Evolutionary conservation across 345 rosid genomes (phyloP), one percentile per base, ranked within the genome.

Genomic region (Gossypium turneri): DNA sequence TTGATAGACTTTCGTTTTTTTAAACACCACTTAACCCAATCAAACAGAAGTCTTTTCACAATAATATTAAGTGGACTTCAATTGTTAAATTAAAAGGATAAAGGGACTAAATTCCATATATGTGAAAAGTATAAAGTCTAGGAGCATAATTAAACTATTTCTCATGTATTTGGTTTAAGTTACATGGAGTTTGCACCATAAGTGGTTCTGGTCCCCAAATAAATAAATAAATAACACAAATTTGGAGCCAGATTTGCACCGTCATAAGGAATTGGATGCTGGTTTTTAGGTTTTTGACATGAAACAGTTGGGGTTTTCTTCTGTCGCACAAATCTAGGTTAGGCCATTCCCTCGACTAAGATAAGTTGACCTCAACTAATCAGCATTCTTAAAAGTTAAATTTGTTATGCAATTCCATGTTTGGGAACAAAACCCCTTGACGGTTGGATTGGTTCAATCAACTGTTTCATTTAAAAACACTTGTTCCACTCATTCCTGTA

Each of bases 361-460:
- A 47, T 67, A 20, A 7, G 72, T 50, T 68, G 72, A 68, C 58
- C 58, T 68, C 44, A 68, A 50, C 44, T 25, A 34, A 48, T 25
- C 24, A 50, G 43, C 43, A 50, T 25, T 25, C 22, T 44, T 67
- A 8, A 19, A 63, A 7, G 67, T 17, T 63, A 2, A 48, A 47
- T 67, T 25, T 45, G 38, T 17, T 7, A 45, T 12, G 41, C 2
- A 63, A 38, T 38, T 34, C 22, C 48, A 16, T 38, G 67, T 9
- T 24, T 3, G n/a, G 47, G 50, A 12, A 47, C 47, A 7, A 20
- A 2, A 20, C 24, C 9, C 34, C 11, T 15, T 24, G 20, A 68
- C 22, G 16, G 43, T 25, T 68, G 72, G 72, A 68, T 50, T 68
- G 72, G 58, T 50, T 68, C 56, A 24, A 47, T 24, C 16, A 48